Conservation (phyloP, 352 stramenopile genomes). For the Pythium phragmiticola region DNA sequence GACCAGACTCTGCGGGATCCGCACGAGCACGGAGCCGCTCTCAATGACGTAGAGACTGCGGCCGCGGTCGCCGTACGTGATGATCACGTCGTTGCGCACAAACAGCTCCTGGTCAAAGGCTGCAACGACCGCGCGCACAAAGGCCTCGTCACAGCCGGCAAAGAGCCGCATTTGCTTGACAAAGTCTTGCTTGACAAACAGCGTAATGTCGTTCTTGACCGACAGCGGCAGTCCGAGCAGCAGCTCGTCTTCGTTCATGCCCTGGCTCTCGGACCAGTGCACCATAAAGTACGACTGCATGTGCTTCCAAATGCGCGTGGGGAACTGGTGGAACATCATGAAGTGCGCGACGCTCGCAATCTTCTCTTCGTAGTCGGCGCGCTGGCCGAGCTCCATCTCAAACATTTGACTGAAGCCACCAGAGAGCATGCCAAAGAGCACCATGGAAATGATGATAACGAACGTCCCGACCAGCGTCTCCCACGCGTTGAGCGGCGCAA, state of each 20-base stretch:
- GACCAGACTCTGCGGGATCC: conserved; percentile 25
- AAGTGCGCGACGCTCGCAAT: conserved; percentile 56
- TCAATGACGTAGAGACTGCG: conserved; percentile 73
- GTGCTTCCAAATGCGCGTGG: conserved; percentile 49
- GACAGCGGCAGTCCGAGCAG: conserved; percentile 47
- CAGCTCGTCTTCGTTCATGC: conserved; percentile 57
- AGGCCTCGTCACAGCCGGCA: conserved; percentile 51
- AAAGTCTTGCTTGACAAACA: conserved; percentile 53
- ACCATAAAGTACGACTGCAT: conserved; percentile 61
- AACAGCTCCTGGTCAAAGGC: conserved; percentile 75
- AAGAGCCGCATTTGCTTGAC: conserved; percentile 64
- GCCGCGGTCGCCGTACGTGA: conserved; percentile 53
- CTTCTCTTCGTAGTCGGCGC: conserved; percentile 66
- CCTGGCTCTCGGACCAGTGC: conserved; percentile 66
- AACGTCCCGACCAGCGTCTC: conserved; percentile 53
- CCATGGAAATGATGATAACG: conserved; percentile 66
- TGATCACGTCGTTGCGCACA: conserved; percentile 75
- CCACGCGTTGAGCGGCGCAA: conserved; percentile 53
- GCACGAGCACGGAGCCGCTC: conserved; percentile 40
- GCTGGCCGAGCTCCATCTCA: conserved; percentile 30
- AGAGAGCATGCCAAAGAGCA: conserved; percentile 69
- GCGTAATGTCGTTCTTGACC: conserved; percentile 63
- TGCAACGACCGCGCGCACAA: conserved; percentile 55
- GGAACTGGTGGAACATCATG: conserved; percentile 66
- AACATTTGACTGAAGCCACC: conserved; percentile 74